Conservation (phyloP, 1,139 yeast species). For the Sugiyamaella pinicola region DNA sequence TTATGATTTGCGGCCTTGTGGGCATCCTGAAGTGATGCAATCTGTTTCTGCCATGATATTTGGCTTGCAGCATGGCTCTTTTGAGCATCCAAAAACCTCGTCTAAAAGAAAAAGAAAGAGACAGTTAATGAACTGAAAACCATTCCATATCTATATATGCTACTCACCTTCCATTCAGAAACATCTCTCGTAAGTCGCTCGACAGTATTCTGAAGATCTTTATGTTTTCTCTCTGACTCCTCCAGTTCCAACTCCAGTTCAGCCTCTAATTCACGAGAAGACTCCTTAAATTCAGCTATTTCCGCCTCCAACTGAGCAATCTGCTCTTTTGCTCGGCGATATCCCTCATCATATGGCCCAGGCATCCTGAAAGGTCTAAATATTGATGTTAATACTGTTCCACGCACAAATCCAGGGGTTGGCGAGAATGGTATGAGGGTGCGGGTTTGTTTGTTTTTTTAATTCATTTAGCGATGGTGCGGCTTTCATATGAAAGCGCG, state of each 20-base stretch:
- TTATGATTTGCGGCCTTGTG: constrained; percentile 35
- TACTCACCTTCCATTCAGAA: constrained; percentile 33
- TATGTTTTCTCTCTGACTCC: constrained; percentile 38
- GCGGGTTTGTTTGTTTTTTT: constrained; percentile 6
- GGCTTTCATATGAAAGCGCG: not conserved
- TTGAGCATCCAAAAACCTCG: constrained; percentile 34
- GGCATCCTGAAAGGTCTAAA: not conserved
- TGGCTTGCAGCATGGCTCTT: constrained; percentile 38
- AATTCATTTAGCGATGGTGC: not conserved
- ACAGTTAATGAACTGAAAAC: not conserved
- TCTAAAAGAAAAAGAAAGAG: constrained; percentile 17
- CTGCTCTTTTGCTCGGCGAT: constrained; percentile 37
- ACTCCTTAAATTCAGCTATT: constrained; percentile 42
- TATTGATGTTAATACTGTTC: not conserved
- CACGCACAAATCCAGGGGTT: not conserved
- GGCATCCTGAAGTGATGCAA: constrained; percentile 35
- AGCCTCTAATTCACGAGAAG: constrained; percentile 42
- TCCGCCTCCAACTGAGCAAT: constrained; percentile 43
- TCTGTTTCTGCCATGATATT: constrained; percentile 37
- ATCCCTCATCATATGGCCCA: constrained; percentile 16
- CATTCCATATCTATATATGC: not conserved
- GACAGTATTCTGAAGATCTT: constrained; percentile 33
- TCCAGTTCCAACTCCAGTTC: constrained; percentile 44
- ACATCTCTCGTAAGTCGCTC: constrained; percentile 32
- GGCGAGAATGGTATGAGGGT: not conserved